phyloP scores from a whole-genome alignment of 2,329 filamentous ascomycete genomes.

The Penicillium paneum region DNA sequence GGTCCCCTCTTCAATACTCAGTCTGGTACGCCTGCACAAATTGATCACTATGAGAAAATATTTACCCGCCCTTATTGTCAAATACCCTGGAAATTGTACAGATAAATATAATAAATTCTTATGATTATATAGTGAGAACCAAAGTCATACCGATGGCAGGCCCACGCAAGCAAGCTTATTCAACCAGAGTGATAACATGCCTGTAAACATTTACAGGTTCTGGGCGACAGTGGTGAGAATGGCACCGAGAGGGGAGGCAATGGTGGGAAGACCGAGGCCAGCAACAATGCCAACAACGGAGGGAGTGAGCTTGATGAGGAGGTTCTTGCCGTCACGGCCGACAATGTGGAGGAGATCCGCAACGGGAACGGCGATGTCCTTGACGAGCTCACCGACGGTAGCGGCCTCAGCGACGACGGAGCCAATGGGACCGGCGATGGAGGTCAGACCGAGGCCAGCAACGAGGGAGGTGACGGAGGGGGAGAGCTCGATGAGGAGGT shows the following conservation, averaged over 20 bases:
- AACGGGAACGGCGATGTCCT: conserved; percentile 25
- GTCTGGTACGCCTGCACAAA: neutral
- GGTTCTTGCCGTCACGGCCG: conserved; percentile 23
- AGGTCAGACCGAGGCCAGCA: conserved; percentile 28
- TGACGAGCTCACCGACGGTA: conserved; percentile 28
- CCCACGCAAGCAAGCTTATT: neutral
- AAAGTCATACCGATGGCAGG: neutral
- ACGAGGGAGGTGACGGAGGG: conserved; percentile 29
- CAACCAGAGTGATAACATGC: neutral
- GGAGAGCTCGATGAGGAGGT: conserved; percentile 15
- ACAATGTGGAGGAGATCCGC: conserved; percentile 27
- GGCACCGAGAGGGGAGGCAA: conserved; percentile 29
- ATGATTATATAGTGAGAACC: neutral
- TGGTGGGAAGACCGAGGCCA: conserved; percentile 27
- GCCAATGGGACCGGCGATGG: conserved; percentile 27
- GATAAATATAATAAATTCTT: neutral
- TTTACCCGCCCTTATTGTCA: too few species aligned
- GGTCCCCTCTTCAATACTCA: neutral
- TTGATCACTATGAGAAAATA: neutral
- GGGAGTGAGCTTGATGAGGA: conserved; percentile 30
- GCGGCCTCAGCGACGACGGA: conserved; percentile 26
- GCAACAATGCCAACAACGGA: conserved; percentile 23
- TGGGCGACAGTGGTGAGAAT: conserved; percentile 27
- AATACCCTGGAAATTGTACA: neutral
- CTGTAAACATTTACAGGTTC: conserved; percentile 23